These are phyloP conservation scores for Colletotrichum caudatum DNA, from an alignment of 2,329 filamentous ascomycete species.

Conservation along the genomic window DNA sequence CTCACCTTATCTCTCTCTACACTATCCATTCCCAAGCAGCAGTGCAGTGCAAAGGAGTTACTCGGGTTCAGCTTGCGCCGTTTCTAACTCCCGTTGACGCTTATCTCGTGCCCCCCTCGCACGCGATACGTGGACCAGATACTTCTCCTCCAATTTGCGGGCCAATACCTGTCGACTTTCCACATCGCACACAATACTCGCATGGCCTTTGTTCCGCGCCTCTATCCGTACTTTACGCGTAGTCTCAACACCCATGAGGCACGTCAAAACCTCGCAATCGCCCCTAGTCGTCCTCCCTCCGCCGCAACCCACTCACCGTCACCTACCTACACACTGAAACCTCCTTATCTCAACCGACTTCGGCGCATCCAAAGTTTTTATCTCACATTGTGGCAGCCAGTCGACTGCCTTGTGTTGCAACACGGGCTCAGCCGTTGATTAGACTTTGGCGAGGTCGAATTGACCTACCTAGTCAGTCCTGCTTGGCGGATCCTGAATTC, in stretches of 20 bases:
- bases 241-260: constrained; percentile 22
- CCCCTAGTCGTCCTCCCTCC: constrained; percentile 21
- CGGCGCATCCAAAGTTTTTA: constrained; percentile 33
- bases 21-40: constrained; percentile 5
- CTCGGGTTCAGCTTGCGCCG: constrained; percentile 4
- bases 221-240: background rate
- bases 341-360: constrained; percentile 33
- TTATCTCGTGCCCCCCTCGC: constrained; percentile 31
- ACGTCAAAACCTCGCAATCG: constrained; percentile 37
- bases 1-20: background rate
- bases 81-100: constrained; percentile 23
- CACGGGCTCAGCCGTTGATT: constrained; percentile 22
- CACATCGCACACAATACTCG: constrained; percentile 23
- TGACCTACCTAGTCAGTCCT: constrained; percentile 23
- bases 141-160: constrained; percentile 8
- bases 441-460: constrained; percentile 19
- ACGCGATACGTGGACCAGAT: constrained; percentile 12
- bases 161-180: constrained; percentile 1
- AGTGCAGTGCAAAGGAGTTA: constrained; percentile 5
- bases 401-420: constrained; percentile 29
- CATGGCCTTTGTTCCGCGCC: constrained; percentile 29
- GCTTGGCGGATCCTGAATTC: constrained; percentile 33
- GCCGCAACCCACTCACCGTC: constrained; percentile 5
- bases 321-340: background rate
- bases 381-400: constrained; percentile 15